A percentile compares a stretch with the other conserved stretches of the same genome.
These are phyloP conservation scores for Berberis vulgaris DNA, from an alignment of 164 flowering plant genomes.

Conservation along the genomic window DNA sequence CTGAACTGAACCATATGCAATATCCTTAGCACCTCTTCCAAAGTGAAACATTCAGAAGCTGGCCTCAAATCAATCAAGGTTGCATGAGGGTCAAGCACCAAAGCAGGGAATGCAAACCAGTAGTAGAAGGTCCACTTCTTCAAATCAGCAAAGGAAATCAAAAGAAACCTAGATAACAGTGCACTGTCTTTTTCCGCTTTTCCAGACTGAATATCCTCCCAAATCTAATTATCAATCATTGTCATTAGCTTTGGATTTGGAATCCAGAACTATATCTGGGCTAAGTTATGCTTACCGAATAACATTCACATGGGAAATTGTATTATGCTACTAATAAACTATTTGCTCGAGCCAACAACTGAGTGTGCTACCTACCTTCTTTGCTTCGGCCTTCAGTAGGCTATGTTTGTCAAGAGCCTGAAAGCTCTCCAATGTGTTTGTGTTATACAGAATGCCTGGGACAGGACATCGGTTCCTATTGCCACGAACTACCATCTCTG, in stretches of 20 bases:
- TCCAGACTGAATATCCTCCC: conserved; percentile 86
- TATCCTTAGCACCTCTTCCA: conserved; percentile 61
- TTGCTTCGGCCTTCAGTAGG: conserved; percentile 66
- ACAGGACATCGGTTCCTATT: conserved; percentile 82
- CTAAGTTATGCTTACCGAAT: not conserved
- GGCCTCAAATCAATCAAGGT: conserved; percentile 51
- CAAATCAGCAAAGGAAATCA: conserved; percentile 81
- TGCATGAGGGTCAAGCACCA: conserved; percentile 84
- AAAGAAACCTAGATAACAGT: conserved; percentile 73
- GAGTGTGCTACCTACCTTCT: conserved; percentile 42
- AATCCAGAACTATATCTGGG: not conserved
- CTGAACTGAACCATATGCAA: conserved; percentile 30
- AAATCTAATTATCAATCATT: conserved; percentile 39
- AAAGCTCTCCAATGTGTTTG: conserved; percentile 80
- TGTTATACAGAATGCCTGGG: conserved; percentile 82
- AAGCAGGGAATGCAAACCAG: conserved; percentile 94
- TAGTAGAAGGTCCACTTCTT: conserved; percentile 90
- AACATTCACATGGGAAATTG: not conserved
- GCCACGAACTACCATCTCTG: conserved; percentile 22
- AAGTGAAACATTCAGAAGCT: conserved; percentile 65
- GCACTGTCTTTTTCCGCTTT: conserved; percentile 66
- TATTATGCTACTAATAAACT: too few relatives aligned
- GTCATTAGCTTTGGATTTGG: not conserved
- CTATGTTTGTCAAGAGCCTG: conserved; percentile 57
- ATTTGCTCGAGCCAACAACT: too few relatives aligned